phyloP scores from a whole-genome alignment of 345 rosid genomes.

The Geranium brycei region DNA sequence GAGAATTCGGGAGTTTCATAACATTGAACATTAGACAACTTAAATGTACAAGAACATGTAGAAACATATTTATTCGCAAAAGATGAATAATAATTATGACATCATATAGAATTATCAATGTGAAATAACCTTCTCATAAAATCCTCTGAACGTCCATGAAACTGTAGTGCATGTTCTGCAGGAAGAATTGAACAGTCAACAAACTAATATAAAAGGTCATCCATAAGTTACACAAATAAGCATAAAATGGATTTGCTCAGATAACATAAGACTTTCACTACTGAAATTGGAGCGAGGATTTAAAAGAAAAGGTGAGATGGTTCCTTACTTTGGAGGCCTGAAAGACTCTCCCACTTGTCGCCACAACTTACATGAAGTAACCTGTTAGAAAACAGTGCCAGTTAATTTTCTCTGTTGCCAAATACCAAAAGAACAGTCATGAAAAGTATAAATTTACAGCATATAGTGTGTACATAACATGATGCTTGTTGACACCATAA shows the following conservation, averaged over 20 bases:
- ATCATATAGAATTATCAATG: background rate
- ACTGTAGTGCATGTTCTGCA: slow-evolving; percentile 68
- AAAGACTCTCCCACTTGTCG: slow-evolving; percentile 78
- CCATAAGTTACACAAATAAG: background rate
- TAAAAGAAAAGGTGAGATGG: no score
- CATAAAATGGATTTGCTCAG: background rate
- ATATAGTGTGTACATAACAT: background rate
- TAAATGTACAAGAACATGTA: no score
- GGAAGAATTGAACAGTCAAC: slow-evolving; percentile 4
- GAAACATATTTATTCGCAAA: background rate
- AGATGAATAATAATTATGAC: background rate
- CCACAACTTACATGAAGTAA: slow-evolving; percentile 62
- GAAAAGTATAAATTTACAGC: background rate
- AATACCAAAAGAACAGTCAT: background rate
- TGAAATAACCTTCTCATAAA: slow-evolving; percentile 58
- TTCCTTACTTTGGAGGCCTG: slow-evolving; percentile 66
- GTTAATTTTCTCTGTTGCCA: background rate
- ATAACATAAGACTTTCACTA: background rate
- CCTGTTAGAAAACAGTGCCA: slow-evolving; percentile 21
- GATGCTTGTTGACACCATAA: background rate
- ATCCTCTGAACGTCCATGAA: slow-evolving; percentile 67
- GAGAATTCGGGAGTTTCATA: no score
- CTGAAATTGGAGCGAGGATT: background rate
- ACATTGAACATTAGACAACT: no score
- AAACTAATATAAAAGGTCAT: background rate